Conservation (phyloP, 2,329 filamentous ascomycete species). For the Neoscytalidium dimidiatum region DNA sequence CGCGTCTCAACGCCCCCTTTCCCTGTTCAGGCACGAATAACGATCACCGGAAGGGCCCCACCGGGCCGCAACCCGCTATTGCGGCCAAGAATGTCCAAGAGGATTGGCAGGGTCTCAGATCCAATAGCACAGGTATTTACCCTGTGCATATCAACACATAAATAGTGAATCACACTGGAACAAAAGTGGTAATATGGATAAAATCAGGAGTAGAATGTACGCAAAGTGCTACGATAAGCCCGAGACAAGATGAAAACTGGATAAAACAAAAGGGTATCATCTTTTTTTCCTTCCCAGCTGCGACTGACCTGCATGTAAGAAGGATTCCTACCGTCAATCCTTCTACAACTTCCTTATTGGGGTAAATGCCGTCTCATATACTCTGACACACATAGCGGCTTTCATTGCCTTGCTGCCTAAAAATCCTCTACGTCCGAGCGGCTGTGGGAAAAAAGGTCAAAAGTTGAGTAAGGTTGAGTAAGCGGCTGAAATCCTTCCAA, state of each 20-base stretch:
- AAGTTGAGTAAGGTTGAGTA: not conserved
- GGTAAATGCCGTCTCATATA: not conserved
- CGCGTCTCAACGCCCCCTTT: too few relatives aligned
- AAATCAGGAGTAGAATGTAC: not conserved
- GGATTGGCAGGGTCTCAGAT: not conserved
- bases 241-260: too few relatives aligned
- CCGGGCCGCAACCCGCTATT: not conserved
- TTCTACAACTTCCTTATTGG: not conserved
- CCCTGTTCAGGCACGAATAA: not conserved
- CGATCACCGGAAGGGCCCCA: not conserved
- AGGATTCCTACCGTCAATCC: not conserved
- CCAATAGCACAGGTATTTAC: too few relatives aligned
- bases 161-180: too few relatives aligned
- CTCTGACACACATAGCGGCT: not conserved
- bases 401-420: not conserved
- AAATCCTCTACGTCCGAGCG: not conserved
- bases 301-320: not conserved
- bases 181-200: too few relatives aligned
- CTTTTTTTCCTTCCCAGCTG: too few relatives aligned
- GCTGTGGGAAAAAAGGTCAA: not conserved
- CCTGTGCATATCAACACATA: too few relatives aligned
- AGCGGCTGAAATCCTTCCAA: not conserved
- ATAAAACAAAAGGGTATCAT: slow-evolving; percentile 3
- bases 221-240: not conserved
- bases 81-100: not conserved